Evolutionary conservation across 192 early-diverging fungal species (phyloP), one percentile per base, ranked within the genome.

Genomic region (Coemansia asiatica): DNA sequence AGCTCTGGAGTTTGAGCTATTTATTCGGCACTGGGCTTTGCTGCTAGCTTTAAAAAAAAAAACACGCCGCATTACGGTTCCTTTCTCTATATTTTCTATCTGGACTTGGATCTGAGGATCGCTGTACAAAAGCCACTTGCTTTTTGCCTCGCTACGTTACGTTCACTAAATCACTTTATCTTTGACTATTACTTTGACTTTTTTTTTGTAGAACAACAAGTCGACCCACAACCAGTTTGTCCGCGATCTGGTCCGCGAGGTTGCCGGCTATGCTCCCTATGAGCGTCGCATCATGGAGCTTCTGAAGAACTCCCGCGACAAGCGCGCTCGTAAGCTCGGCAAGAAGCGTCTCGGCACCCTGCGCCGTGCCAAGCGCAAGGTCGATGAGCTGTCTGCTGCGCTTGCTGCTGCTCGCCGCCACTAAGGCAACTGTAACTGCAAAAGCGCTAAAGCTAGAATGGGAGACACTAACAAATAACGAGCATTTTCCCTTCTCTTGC

Each of bases 261-360:
- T 99, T 35, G 89, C 86, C 76, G 97, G 97, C 58, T 98, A 91
- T 74, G 91, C 97, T 56, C 97, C 97, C 61, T 99, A 99, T 82
- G 97, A 99, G 86, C 91, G 90, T 70, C 90, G 97, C 85, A 91
- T 98, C 69, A 97, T 99, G 96, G 97, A 99, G 89, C 88, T 99
- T 91, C 85, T 99, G 80, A 96, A 95, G 90, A 97, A 97, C 92
- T 94, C 93, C 83, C 95, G 95, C 85, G 97, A 99, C 84, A 99
- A 99, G 95, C 93, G 97, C 79, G 97, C 97, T 62, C 89, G 93
- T 82, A 95, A 94, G 90, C 89, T 99, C 63, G 92, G 95, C 74
- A 99, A 99, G 92, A 93, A 90, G 87, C 94, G 89, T 68, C 89
- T 99, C 72, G 97, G 97, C 74, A 95, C 95, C 66, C 90, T 96